These are phyloP conservation scores for Capillidium heterosporum DNA, from an alignment of 371 early-diverging fungal species.

Conservation along the genomic window DNA sequence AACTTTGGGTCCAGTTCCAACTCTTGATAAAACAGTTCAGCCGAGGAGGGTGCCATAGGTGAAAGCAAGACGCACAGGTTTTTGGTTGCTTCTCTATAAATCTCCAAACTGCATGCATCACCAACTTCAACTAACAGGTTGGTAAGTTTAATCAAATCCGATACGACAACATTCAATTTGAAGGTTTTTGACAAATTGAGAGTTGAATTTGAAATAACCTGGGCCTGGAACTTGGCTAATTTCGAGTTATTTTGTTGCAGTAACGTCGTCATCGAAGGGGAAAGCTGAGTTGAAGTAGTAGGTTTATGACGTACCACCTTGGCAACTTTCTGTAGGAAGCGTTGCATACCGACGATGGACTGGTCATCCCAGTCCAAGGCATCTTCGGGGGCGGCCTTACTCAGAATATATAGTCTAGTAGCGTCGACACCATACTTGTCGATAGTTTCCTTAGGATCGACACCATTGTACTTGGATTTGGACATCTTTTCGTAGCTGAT, in stretches of 20 bases:
- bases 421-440: slow-evolving; percentile 61
- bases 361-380: slow-evolving; percentile 81
- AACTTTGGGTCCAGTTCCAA: slow-evolving; percentile 4
- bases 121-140: slow-evolving; percentile 24
- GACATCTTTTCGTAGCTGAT: slow-evolving; percentile 85
- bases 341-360: slow-evolving; percentile 80
- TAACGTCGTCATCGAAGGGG: slow-evolving; percentile 7
- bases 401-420: slow-evolving; percentile 71
- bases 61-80: slow-evolving; percentile 49
- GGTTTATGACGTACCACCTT: slow-evolving; percentile 16
- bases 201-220: slow-evolving; percentile 14
- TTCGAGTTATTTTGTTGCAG: slow-evolving; percentile 1
- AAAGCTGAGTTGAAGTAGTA: not conserved
- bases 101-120: not conserved
- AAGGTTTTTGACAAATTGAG: slow-evolving; percentile 42
- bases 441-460: slow-evolving; percentile 63
- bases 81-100: slow-evolving; percentile 24
- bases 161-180: slow-evolving; percentile 43
- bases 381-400: slow-evolving; percentile 77
- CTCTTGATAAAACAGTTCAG: slow-evolving; percentile 55
- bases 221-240: slow-evolving; percentile 20
- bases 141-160: slow-evolving; percentile 67
- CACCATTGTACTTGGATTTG: slow-evolving; percentile 88
- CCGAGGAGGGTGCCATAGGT: slow-evolving; percentile 51
- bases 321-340: slow-evolving; percentile 49